phyloP scores from a whole-genome alignment of 305 asterid genomes.

The Fraxinus ornus region DNA sequence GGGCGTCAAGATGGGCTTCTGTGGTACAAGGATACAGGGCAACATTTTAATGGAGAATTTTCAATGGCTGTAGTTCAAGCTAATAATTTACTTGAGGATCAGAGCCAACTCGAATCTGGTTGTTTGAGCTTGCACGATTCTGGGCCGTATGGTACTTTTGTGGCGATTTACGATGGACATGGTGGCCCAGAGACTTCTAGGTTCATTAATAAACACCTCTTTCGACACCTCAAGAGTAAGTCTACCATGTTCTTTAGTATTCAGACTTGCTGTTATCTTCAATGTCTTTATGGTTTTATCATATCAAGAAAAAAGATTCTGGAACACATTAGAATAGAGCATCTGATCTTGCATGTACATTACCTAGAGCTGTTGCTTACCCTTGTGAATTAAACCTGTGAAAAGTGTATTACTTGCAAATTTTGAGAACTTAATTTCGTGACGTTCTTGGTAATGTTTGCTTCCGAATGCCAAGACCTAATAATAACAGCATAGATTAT shows the following conservation, averaged over 20 bases:
- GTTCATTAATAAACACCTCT: slow-evolving; percentile 69
- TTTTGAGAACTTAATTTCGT: background rate
- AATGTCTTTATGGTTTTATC: slow-evolving; percentile 5
- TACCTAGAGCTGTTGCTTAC: background rate
- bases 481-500: background rate
- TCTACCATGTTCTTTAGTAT: background rate
- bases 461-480: background rate
- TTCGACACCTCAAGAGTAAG: slow-evolving; percentile 84
- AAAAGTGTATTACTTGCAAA: background rate
- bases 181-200: slow-evolving; percentile 91
- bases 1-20: slow-evolving; percentile 86
- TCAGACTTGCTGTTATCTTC: background rate
- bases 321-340: slow-evolving; percentile 10
- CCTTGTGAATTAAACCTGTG: background rate
- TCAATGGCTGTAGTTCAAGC: slow-evolving; percentile 99
- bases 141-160: slow-evolving; percentile 87
- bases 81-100: slow-evolving; percentile 89
- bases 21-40: slow-evolving; percentile 89
- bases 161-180: slow-evolving; percentile 88
- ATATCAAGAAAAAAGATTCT: background rate
- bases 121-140: slow-evolving; percentile 60
- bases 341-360: background rate
- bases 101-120: slow-evolving; percentile 89
- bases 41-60: slow-evolving; percentile 80
- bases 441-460: background rate